Base-by-base conservation (phyloP, 2,329 filamentous ascomycete species). In the Scytalidium lignicola region DNA sequence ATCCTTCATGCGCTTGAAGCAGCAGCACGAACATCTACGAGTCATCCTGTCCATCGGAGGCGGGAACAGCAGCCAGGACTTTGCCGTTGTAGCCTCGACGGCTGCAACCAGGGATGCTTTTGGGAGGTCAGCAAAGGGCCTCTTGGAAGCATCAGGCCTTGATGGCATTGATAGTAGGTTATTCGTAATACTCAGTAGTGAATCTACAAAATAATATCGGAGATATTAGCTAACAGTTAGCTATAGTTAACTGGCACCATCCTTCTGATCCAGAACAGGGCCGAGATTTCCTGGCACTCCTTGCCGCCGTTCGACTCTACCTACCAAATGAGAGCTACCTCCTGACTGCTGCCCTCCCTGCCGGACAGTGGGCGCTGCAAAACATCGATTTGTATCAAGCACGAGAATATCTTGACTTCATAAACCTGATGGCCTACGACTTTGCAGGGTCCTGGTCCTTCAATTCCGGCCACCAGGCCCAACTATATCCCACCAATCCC, bases 341-440 rank as follows among this genome's bases (percentile, higher is more conserved):
- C 9, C 69, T 93, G 21, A 86, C 86, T 9, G 83, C 86, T 32
- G 85, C 85, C 28, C 75, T 93, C 4, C 86, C 88, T 2, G 85
- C 84, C 10, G 79, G 75, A 39, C 75, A 79, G 62, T 79, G 80
- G 68, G 75, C 83, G 0, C 70, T 93, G 48, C 78, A 81, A 58
- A 75, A 85, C 60, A 86, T 92, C 62, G 79, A 90, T 62, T 70
- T 92, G 10, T 69, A 67, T 19, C 70, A 74, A 49, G 79, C 83
- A 10, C 76, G 83, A 44, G 70, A 78, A 42, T 83, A 87, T 57
- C 73, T 93, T 29, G 86, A 92, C 65, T 76, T 84, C 54, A 70
- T 93, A 64, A 92, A 92, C 64, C 70, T 93, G 29, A 89, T 86
- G 79, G 80, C 87, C 1, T 93, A 90, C 66, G 88, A 93, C 65